These are phyloP conservation scores for Diaporthe capsici DNA, from an alignment of 2,329 filamentous ascomycete genomes.

Conservation along the genomic window DNA sequence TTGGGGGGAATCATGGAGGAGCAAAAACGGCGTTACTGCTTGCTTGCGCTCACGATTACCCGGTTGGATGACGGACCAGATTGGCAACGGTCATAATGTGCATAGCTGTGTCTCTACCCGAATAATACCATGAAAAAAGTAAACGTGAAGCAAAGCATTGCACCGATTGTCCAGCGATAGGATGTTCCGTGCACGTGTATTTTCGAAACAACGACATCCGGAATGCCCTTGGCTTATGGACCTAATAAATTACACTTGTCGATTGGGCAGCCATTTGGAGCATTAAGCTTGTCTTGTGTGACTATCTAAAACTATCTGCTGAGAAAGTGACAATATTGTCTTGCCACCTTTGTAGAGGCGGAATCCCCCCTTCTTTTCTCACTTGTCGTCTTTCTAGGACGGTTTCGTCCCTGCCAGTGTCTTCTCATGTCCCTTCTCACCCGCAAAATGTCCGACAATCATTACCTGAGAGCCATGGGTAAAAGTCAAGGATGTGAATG, in stretches of 20 bases:
- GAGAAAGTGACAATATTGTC: not conserved
- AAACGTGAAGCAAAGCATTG: not conserved
- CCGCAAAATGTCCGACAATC: not conserved
- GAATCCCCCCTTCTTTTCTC: not conserved
- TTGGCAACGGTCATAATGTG: conserved; percentile 34
- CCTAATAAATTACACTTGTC: not conserved
- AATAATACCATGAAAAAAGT: conserved; percentile 28
- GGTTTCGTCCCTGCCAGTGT: not conserved
- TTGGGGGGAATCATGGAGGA: conserved; percentile 9
- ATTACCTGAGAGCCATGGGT: conserved; percentile 15
- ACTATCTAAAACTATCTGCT: conserved; percentile 32
- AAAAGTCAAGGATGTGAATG: not conserved
- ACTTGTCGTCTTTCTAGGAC: not conserved
- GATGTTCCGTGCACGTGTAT: not conserved
- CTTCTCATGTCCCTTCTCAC: not conserved
- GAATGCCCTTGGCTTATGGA: conserved; percentile 44
- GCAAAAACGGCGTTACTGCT: conserved; percentile 14
- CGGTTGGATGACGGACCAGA: conserved; percentile 28
- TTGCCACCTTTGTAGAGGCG: conserved; percentile 48
- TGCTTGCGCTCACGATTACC: conserved; percentile 18
- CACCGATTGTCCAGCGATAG: not conserved
- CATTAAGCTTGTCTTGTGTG: conserved; percentile 28
- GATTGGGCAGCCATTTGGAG: not conserved
- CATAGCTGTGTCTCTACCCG: conserved; percentile 31
- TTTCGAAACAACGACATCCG: not conserved